A percentile compares a stretch with the other conserved stretches of the same genome.
Evolutionary conservation across 257 asterid species (phyloP).

Genomic region (Rauvolfia tetraphylla): DNA sequence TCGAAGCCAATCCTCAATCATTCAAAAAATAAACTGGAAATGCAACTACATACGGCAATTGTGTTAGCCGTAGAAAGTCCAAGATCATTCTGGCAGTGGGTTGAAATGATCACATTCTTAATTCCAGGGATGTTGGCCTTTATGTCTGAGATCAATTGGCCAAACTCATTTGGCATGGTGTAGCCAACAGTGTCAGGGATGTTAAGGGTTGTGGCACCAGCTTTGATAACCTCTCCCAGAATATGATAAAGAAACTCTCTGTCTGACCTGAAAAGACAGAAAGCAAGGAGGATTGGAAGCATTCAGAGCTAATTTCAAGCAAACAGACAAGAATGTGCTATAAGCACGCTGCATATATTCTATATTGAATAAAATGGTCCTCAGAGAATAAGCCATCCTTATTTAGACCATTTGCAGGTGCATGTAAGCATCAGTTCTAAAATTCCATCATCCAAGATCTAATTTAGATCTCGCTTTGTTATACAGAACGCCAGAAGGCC

Average conservation of each 20-base stretch:
- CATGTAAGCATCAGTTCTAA: no score
- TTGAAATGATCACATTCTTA: slow-evolving; percentile 82
- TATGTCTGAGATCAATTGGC: slow-evolving; percentile 76
- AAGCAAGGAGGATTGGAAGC: neutral
- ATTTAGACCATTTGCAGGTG: neutral
- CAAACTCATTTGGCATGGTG: slow-evolving; percentile 72
- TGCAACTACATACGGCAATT: slow-evolving; percentile 51
- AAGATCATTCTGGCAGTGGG: slow-evolving; percentile 97
- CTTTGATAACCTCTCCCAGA: slow-evolving; percentile 87
- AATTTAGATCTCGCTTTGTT: no score
- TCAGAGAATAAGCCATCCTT: neutral
- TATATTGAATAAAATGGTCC: neutral
- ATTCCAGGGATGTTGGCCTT: slow-evolving; percentile 86
- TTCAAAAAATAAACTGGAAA: slow-evolving; percentile 7
- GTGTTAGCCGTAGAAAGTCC: slow-evolving; percentile 95
- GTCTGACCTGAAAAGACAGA: slow-evolving; percentile 59
- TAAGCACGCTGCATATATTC: neutral
- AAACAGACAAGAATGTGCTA: neutral
- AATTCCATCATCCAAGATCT: neutral
- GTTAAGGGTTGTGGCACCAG: slow-evolving; percentile 96
- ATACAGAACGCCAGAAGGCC: neutral
- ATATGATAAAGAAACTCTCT: slow-evolving; percentile 77
- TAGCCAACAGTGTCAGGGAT: slow-evolving; percentile 97
- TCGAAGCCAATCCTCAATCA: slow-evolving; percentile 13
- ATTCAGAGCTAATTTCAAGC: neutral